Evolutionary conservation across 139 green algal genomes (phyloP).

Genomic region (Chlorokybus atmophyticus): DNA sequence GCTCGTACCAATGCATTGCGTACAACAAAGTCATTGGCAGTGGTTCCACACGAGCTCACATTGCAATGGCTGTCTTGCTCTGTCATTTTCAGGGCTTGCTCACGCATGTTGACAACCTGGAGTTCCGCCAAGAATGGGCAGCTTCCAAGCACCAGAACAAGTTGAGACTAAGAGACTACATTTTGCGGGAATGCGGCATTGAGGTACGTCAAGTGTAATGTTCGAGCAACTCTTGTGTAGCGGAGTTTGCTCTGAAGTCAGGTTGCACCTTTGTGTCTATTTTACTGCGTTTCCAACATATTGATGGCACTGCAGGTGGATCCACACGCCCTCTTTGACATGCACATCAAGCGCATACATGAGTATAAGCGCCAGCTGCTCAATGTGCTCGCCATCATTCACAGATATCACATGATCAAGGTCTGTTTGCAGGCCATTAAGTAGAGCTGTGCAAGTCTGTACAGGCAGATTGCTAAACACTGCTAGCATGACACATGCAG

Average conservation of each 20-base stretch:
- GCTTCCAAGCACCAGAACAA: conserved; percentile 79
- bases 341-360: conserved; percentile 97
- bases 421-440: too few species aligned
- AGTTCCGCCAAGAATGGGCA: conserved; percentile 31
- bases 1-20: too few species aligned
- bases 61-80: too few species aligned
- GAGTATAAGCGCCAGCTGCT: conserved; percentile 97
- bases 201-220: conserved; percentile 16
- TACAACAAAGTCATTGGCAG: too few species aligned
- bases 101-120: conserved; percentile 22
- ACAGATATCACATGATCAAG: conserved; percentile 24
- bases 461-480: too few species aligned
- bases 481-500: too few species aligned
- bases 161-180: conserved; percentile 44
- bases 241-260: too few species aligned
- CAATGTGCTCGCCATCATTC: conserved; percentile 51
- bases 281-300: too few species aligned
- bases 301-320: conserved; percentile 43
- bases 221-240: too few species aligned
- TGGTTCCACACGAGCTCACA: too few species aligned
- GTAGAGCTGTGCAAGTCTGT: too few species aligned
- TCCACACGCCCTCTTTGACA: conserved; percentile 73
- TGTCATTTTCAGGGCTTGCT: conserved; percentile 20
- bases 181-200: conserved; percentile 48
- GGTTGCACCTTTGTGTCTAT: too few species aligned